Evolutionary conservation across 2,329 filamentous ascomycete genomes (phyloP).

Genomic region (Ophiostoma australiae): DNA sequence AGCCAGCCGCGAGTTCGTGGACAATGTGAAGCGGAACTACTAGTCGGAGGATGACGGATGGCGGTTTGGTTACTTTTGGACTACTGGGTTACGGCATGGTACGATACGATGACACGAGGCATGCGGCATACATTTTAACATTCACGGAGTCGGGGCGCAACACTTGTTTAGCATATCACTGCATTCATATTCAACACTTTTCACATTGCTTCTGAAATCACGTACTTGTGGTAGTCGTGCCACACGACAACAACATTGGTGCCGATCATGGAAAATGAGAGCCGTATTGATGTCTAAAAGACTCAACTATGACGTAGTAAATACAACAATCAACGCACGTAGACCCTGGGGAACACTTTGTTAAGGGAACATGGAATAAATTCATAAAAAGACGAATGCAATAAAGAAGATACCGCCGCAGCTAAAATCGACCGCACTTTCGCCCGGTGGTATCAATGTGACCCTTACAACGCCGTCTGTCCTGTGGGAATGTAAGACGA

Average conservation of each 20-base stretch:
- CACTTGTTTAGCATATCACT: not conserved
- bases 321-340: not conserved
- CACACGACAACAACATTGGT: not conserved
- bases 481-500: not conserved
- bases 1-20: conserved; percentile 64
- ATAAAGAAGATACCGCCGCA: not conserved
- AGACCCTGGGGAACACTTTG: not conserved
- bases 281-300: no score
- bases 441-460: not conserved
- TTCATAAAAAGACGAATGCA: not conserved
- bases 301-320: not conserved
- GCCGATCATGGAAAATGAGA: not conserved
- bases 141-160: conserved; percentile 1
- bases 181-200: not conserved
- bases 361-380: not conserved
- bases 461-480: not conserved
- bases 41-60: not conserved
- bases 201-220: not conserved
- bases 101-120: conserved; percentile 9
- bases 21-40: conserved; percentile 49
- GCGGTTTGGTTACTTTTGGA: not conserved
- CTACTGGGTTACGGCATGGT: not conserved
- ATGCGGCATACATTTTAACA: conserved; percentile 4
- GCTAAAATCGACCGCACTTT: not conserved
- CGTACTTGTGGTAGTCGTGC: not conserved